Evolutionary conservation across 2,329 filamentous ascomycete genomes (phyloP).

Genomic region (Chrysoporthe puriensis): DNA sequence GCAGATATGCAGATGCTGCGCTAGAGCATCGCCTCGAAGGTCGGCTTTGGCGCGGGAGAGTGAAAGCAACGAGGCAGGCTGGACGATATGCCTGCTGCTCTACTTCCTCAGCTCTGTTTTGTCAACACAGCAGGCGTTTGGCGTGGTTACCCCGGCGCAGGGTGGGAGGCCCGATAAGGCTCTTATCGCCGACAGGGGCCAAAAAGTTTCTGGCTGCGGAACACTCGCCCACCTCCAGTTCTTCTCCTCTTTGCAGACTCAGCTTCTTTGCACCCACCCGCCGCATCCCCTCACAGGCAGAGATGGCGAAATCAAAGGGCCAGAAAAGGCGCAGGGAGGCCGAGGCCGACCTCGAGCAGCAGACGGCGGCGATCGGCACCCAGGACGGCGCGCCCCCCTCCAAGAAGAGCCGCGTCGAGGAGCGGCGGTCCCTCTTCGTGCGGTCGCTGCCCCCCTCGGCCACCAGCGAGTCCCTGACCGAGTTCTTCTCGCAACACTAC

Average conservation of each 20-base stretch:
- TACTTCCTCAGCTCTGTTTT: slow-evolving; percentile 21
- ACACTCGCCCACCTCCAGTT: no score
- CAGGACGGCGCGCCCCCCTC: slow-evolving; percentile 38
- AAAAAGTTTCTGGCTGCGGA: slow-evolving; percentile 24
- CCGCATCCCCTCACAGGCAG: not conserved
- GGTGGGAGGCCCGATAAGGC: slow-evolving; percentile 9
- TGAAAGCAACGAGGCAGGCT: slow-evolving; percentile 1
- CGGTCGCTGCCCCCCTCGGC: slow-evolving; percentile 78
- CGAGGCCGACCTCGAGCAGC: slow-evolving; percentile 37
- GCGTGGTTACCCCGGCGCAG: slow-evolving; percentile 29
- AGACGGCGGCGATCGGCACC: slow-evolving; percentile 25
- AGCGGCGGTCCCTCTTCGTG: slow-evolving; percentile 81
- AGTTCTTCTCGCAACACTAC: slow-evolving; percentile 91
- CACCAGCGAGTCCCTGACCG: slow-evolving; percentile 81
- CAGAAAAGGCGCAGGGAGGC: slow-evolving; percentile 43
- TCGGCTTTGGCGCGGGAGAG: not conserved
- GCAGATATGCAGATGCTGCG: slow-evolving; percentile 5
- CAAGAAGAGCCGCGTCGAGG: slow-evolving; percentile 64
- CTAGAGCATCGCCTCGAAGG: slow-evolving; percentile 10
- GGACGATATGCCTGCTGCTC: not conserved
- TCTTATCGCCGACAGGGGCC: slow-evolving; percentile 12
- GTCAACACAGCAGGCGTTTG: slow-evolving; percentile 19
- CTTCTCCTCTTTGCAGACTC: not conserved
- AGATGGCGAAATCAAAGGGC: slow-evolving; percentile 35
- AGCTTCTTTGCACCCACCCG: not conserved